Base-by-base conservation (phyloP, 805 yeast species). In the Sugiyamaella valdiviana region DNA sequence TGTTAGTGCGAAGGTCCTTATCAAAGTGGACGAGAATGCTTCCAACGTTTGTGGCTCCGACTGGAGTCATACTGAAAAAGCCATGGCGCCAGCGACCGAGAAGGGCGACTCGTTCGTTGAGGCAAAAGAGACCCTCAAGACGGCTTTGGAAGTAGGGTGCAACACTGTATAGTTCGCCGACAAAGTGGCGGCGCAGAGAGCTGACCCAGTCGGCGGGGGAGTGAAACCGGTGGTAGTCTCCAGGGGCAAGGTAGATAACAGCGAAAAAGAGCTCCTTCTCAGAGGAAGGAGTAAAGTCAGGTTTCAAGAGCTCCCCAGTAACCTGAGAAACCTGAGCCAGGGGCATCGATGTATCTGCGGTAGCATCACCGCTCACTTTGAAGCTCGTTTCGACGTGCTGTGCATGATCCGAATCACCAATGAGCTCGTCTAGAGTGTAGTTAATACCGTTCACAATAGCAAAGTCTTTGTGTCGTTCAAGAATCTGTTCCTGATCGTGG, bases 1-100 rank as follows among this genome's bases (percentile, higher is more conserved):
- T 82, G 65, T 93, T 93, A 12, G 99, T 93, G 36, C 83, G 77
- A 61, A 93, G 76, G 60, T 86, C 90, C 68, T 83, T 83, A 67
- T 93, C 99, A 61, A 93, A 93, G 63, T 90, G 88, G 56, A 93
- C 76, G 51, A 84, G 82, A 56, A 93, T 93, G 59, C 95, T 84
- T 5, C 99, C 99, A 24, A 93, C 99, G 68, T 93, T 93, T 2
- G 99, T 93, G 20, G 99, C 99, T 12, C 99, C 99, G 10, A 93
- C 99, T 0, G 99, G 97, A 0, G 96, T 91, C 99, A 93, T 93
- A 55, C 95, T 83, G 70, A 93, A 93, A 60, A 93, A 93, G 0
- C 99, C 99, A 64, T 93, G 77, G 63, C 85, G 86, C 99, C 99
- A 93, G 60, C 87, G 82, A 1, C 99, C 99, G 49, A 93, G 75